Percentiles rank a stretch among this genome's conserved stretches.
phyloP scores from a whole-genome alignment of 352 stramenopile species.

The Aphanomyces stellatus region DNA sequence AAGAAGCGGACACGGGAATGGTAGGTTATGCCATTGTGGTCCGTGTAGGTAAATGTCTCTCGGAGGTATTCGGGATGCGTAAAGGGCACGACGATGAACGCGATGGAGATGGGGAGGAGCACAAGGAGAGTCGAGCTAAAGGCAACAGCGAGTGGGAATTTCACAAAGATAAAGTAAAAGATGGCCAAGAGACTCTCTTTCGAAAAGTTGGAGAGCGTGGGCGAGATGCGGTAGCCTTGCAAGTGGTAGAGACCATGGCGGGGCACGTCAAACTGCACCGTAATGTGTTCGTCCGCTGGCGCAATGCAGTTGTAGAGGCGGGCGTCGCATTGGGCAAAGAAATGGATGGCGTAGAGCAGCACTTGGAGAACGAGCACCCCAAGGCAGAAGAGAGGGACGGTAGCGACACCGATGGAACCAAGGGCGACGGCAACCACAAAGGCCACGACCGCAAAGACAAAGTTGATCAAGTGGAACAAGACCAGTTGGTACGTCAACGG shows the following conservation, averaged over 20 bases:
- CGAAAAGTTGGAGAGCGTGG: conserved; percentile 38
- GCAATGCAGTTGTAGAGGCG: conserved; percentile 56
- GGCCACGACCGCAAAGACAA: conserved; percentile 33
- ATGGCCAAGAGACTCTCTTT: conserved; percentile 32
- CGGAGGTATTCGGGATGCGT: not conserved
- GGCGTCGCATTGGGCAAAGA: conserved; percentile 46
- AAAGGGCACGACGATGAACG: conserved; percentile 40
- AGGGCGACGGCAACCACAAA: conserved; percentile 49
- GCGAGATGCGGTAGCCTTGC: conserved; percentile 41
- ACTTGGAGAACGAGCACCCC: conserved; percentile 56
- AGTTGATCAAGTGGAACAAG: conserved; percentile 62
- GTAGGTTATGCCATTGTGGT: no score
- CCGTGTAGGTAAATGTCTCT: no score
- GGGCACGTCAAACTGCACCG: not conserved
- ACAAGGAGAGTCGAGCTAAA: conserved; percentile 37
- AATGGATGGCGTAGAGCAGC: conserved; percentile 41
- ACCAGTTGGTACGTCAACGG: conserved; percentile 8
- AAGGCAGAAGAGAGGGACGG: conserved; percentile 55
- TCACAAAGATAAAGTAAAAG: conserved; percentile 56
- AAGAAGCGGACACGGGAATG: no score
- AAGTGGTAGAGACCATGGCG: conserved; percentile 17
- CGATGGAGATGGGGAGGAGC: not conserved
- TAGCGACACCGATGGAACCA: conserved; percentile 34
- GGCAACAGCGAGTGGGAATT: conserved; percentile 41
- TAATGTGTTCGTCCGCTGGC: conserved; percentile 27